phyloP scores from a whole-genome alignment of 192 early-diverging fungal species.

The Entomortierella beljakovae region DNA sequence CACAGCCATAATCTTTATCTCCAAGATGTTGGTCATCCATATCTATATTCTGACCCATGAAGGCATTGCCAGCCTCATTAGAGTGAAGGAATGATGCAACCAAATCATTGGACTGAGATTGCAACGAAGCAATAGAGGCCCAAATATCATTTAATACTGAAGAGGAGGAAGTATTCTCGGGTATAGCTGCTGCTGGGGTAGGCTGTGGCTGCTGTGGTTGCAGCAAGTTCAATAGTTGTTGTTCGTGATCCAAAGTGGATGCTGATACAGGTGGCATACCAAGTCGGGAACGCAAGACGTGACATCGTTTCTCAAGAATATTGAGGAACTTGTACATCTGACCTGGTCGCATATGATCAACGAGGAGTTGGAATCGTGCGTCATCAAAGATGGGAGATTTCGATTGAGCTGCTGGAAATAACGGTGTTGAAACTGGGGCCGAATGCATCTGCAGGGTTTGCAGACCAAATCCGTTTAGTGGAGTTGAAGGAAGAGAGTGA shows the following conservation, averaged over 20 bases:
- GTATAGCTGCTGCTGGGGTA: not conserved
- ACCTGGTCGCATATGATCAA: slow-evolving; percentile 59
- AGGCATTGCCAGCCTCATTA: slow-evolving; percentile 18
- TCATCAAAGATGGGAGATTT: slow-evolving; percentile 57
- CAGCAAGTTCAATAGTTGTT: slow-evolving; percentile 32
- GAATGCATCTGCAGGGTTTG: not conserved
- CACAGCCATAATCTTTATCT: not conserved
- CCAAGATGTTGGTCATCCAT: slow-evolving; percentile 15
- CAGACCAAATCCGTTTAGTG: not conserved
- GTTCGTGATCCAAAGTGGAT: slow-evolving; percentile 41
- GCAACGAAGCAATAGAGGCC: slow-evolving; percentile 1
- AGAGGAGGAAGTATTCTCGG: not conserved
- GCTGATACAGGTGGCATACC: slow-evolving; percentile 38
- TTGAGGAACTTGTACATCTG: slow-evolving; percentile 66
- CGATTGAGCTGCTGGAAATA: not conserved
- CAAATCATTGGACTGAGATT: slow-evolving; percentile 24
- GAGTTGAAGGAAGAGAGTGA: slow-evolving; percentile 24
- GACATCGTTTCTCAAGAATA: slow-evolving; percentile 68
- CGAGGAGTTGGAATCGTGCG: slow-evolving; percentile 52
- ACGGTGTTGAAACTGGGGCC: not conserved
- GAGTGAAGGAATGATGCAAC: slow-evolving; percentile 32
- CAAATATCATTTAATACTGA: slow-evolving; percentile 5
- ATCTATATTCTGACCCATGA: slow-evolving; percentile 19
- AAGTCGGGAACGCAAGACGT: slow-evolving; percentile 54
- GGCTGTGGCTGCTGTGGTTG: slow-evolving; percentile 9